phyloP scores from a whole-genome alignment of 1,284 basidiomycete genomes.

The Malassezia slooffiae region DNA sequence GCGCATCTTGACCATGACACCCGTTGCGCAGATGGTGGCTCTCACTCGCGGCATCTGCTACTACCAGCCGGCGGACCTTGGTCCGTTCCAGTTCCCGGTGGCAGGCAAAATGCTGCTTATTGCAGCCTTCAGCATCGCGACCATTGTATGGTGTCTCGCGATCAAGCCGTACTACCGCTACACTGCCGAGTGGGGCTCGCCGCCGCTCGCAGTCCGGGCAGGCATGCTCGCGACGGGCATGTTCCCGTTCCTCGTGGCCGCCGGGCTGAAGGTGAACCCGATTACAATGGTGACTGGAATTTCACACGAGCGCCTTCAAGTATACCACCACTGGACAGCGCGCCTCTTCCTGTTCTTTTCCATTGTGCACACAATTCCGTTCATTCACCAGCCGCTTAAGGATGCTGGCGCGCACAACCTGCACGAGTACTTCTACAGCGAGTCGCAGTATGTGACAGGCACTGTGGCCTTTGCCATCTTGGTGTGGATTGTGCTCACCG shows the following conservation, averaged over 20 bases:
- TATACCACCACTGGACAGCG: slow-evolving; percentile 39
- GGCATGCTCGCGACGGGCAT: slow-evolving; percentile 34
- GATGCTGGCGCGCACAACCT: slow-evolving; percentile 24
- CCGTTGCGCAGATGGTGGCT: neutral
- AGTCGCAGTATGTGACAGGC: slow-evolving; percentile 26
- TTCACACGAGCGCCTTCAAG: slow-evolving; percentile 31
- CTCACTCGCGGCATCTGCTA: neutral
- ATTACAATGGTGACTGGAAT: slow-evolving; percentile 32
- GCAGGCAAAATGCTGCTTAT: too few relatives aligned
- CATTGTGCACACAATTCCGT: slow-evolving; percentile 35
- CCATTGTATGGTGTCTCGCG: slow-evolving; percentile 19
- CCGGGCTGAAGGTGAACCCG: slow-evolving; percentile 35
- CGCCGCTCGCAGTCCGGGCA: slow-evolving; percentile 29
- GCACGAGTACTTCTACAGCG: slow-evolving; percentile 15
- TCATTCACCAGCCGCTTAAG: slow-evolving; percentile 26
- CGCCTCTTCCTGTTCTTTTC: slow-evolving; percentile 34
- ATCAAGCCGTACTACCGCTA: slow-evolving; percentile 31
- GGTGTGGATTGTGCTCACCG: slow-evolving; percentile 26
- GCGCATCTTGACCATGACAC: neutral
- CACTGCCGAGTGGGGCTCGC: slow-evolving; percentile 22
- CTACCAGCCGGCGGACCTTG: neutral
- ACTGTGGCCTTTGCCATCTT: slow-evolving; percentile 27
- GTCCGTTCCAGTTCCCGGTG: too few relatives aligned
- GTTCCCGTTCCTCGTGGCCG: slow-evolving; percentile 34
- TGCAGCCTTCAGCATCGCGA: slow-evolving; percentile 2